These are phyloP conservation scores for Boletus reticuloceps DNA, from an alignment of 768 basidiomycete genomes.

Conservation along the genomic window DNA sequence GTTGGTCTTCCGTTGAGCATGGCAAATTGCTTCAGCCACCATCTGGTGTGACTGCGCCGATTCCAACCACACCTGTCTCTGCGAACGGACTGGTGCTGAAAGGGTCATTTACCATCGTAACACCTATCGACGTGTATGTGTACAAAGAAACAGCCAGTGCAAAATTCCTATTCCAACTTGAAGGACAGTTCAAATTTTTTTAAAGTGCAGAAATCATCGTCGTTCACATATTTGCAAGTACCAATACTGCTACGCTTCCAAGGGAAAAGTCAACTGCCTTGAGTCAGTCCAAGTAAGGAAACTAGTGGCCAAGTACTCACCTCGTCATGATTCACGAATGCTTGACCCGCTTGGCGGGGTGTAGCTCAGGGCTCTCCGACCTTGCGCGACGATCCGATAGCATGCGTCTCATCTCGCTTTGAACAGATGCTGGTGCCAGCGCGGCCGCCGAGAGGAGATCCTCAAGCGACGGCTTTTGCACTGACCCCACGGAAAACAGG, in stretches of 20 bases:
- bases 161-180: neutral
- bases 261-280: neutral
- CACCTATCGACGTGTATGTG: neutral
- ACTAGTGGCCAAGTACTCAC: neutral
- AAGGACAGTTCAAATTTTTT: too few species aligned
- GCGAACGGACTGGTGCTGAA: too few species aligned
- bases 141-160: neutral
- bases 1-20: too few species aligned
- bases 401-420: neutral
- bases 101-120: too few species aligned
- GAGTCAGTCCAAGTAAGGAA: neutral
- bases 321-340: neutral
- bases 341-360: neutral
- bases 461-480: neutral
- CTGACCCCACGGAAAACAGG: neutral
- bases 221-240: too few species aligned
- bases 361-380: neutral
- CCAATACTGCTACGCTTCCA: too few species aligned
- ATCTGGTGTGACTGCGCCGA: conserved; percentile 73
- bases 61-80: conserved; percentile 53
- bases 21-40: conserved; percentile 85
- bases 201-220: too few species aligned
- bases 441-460: neutral
- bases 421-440: neutral
- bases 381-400: neutral